These are phyloP conservation scores for Platanthera guangdongensis DNA, from an alignment of 106 monocot species.

Conservation along the genomic window DNA sequence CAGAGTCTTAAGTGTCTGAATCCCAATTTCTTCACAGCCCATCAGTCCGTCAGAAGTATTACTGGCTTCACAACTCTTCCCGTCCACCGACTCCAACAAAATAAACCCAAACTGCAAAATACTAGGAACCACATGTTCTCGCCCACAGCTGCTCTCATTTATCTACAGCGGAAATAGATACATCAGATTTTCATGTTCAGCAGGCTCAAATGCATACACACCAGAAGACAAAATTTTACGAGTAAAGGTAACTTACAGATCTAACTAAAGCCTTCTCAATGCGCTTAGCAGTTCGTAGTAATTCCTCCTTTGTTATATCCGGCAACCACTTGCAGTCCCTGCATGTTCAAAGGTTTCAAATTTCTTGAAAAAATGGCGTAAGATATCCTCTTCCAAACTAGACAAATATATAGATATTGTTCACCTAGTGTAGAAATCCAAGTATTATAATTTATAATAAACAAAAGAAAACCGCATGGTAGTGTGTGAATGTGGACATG, in stretches of 20 bases:
- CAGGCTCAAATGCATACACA: background rate
- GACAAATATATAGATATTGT: background rate
- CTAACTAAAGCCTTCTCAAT: constrained; percentile 58
- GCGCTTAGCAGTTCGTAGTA: constrained; percentile 31
- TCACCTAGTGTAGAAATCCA: background rate
- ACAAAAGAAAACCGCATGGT: background rate
- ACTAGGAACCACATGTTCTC: constrained; percentile 77
- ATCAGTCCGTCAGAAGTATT: constrained; percentile 27
- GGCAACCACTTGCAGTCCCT: constrained; percentile 90
- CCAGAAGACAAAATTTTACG: background rate
- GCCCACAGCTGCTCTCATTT: constrained; percentile 58
- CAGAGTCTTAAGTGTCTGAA: constrained; percentile 50
- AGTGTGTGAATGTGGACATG: background rate
- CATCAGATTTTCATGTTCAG: background rate
- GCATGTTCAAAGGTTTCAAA: constrained; percentile 8
- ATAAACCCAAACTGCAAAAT: constrained; percentile 75
- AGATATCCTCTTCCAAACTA: background rate
- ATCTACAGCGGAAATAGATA: constrained; percentile 26
- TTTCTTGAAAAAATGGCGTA: background rate
- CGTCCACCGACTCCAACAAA: constrained; percentile 48
- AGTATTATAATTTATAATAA: background rate
- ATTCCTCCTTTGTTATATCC: constrained; percentile 49
- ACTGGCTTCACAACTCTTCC: constrained; percentile 19
- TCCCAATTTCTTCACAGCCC: constrained; percentile 58
- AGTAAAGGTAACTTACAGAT: constrained; percentile 43